Conservation (phyloP, 202 grass and related monocot genomes). For the Panicum hallii region DNA sequence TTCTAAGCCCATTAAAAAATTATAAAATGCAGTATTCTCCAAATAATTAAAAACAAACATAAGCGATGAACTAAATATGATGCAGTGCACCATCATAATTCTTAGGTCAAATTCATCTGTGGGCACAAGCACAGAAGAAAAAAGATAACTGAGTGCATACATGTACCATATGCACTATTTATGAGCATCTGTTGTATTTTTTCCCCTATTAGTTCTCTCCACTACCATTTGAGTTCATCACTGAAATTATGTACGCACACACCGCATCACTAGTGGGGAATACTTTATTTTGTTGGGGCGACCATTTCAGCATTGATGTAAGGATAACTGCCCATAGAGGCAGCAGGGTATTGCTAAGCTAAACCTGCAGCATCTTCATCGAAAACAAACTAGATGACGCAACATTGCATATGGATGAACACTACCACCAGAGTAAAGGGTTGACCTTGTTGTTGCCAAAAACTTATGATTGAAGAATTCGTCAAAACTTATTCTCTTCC, state of each 20-base stretch:
- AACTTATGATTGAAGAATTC: conserved; percentile 80
- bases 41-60: background rate
- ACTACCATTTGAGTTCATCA: background rate
- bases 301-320: background rate
- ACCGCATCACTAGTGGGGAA: background rate
- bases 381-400: conserved; percentile 18
- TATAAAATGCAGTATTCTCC: background rate
- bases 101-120: background rate
- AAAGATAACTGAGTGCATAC: background rate
- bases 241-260: background rate
- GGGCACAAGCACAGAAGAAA: background rate
- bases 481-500: conserved; percentile 76
- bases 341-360: conserved; percentile 15
- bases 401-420: conserved; percentile 35
- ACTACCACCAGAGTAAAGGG: conserved; percentile 28
- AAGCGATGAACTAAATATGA: background rate
- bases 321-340: background rate
- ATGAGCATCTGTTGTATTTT: background rate
- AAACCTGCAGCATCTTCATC: conserved; percentile 10
- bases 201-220: background rate
- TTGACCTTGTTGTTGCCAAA: conserved; percentile 52
- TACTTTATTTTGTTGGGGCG: background rate
- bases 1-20: background rate
- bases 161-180: background rate
- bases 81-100: conserved; percentile 3